A percentile compares a stretch with the other conserved stretches of the same genome.
phyloP scores from a whole-genome alignment of 2,329 filamentous ascomycete genomes.

The Colletotrichum spaethianum region DNA sequence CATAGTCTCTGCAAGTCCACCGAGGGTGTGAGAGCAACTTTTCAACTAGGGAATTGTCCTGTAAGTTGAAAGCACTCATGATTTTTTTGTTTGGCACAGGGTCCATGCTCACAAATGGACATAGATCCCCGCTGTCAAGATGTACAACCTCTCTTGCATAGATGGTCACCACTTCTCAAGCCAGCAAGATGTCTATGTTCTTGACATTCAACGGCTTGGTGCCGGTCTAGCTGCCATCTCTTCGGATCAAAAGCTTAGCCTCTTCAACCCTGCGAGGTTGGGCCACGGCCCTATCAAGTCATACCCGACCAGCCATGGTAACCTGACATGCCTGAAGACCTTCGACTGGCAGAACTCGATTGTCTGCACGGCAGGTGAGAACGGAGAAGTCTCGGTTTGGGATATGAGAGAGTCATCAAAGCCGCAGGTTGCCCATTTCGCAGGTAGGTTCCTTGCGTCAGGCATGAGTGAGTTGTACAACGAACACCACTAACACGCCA shows the following conservation, averaged over 20 bases:
- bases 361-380: slow-evolving; percentile 79
- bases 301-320: slow-evolving; percentile 69
- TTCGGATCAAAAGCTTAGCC: slow-evolving; percentile 78
- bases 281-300: slow-evolving; percentile 63
- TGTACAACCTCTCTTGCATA: slow-evolving; percentile 59
- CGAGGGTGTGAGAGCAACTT: neutral
- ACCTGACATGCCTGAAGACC: slow-evolving; percentile 74
- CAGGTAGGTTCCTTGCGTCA: slow-evolving; percentile 54
- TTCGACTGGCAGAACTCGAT: slow-evolving; percentile 67
- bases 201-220: slow-evolving; percentile 68
- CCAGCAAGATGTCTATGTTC: slow-evolving; percentile 67
- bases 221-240: slow-evolving; percentile 73
- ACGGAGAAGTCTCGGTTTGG: slow-evolving; percentile 77
- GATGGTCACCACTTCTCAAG: slow-evolving; percentile 57
- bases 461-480: slow-evolving; percentile 4
- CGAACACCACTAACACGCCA: slow-evolving; percentile 41
- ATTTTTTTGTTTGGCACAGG: slow-evolving; percentile 2
- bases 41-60: neutral
- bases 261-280: slow-evolving; percentile 74
- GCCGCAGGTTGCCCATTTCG: slow-evolving; percentile 60
- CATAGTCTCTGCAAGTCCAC: neutral
- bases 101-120: slow-evolving; percentile 21
- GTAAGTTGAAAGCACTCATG: slow-evolving; percentile 2
- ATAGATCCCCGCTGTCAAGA: slow-evolving; percentile 41
- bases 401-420: slow-evolving; percentile 67